A percentile compares a stretch with the other conserved stretches of the same genome.
Conservation (phyloP, 2,329 filamentous ascomycete species). For the Sphaerulina musiva region DNA sequence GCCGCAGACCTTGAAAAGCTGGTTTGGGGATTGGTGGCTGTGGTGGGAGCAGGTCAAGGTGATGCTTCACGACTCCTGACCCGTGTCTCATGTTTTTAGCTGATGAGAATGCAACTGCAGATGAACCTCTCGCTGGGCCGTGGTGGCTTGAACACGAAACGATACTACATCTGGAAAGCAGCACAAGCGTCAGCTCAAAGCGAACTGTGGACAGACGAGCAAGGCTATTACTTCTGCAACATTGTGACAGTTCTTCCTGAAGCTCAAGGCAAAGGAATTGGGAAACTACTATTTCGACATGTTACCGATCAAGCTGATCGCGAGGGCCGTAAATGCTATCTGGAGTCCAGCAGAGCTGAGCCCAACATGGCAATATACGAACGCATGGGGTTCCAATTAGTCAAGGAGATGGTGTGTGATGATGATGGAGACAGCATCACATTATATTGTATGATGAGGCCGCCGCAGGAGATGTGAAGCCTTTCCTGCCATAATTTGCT, state of each 20-base stretch:
- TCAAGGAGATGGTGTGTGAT: constrained; percentile 60
- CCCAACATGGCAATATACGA: constrained; percentile 68
- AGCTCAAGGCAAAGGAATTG: constrained; percentile 60
- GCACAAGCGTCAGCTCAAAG: constrained; percentile 57
- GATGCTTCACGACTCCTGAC: background rate
- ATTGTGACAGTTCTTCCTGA: constrained; percentile 63
- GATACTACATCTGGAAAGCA: constrained; percentile 68
- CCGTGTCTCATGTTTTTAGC: background rate
- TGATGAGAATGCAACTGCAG: background rate
- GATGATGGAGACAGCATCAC: constrained; percentile 51
- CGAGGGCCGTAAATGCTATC: constrained; percentile 59
- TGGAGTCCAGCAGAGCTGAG: constrained; percentile 61
- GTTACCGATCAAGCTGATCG: constrained; percentile 59
- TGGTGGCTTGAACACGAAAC: constrained; percentile 59
- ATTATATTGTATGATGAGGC: constrained; percentile 43
- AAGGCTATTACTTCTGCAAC: constrained; percentile 70
- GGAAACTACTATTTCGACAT: constrained; percentile 56
- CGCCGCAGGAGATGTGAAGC: constrained; percentile 25
- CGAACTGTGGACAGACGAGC: constrained; percentile 57
- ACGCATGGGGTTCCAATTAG: constrained; percentile 60
- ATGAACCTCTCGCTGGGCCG: constrained; percentile 65
- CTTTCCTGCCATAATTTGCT: background rate
- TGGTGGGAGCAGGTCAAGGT: constrained; percentile 55
- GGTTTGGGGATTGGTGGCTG: constrained; percentile 54
- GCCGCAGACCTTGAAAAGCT: constrained; percentile 55